Conservation (phyloP, 2,329 filamentous ascomycete species). For the Alternaria triticimaculans region DNA sequence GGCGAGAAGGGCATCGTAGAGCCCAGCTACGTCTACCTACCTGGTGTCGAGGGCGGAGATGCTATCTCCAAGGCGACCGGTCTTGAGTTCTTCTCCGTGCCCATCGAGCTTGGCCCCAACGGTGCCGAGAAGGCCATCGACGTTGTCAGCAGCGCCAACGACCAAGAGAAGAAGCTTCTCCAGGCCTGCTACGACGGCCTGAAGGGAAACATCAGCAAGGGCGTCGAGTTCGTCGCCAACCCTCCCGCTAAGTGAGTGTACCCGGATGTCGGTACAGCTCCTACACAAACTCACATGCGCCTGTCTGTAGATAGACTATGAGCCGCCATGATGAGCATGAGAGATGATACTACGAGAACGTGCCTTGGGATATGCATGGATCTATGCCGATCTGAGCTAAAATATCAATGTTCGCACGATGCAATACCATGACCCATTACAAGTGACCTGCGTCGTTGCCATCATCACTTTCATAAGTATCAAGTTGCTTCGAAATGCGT, state of each 20-base stretch:
- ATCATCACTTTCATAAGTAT: background rate
- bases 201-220: slow-evolving; percentile 93
- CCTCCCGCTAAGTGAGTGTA: slow-evolving; percentile 62
- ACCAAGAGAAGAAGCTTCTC: slow-evolving; percentile 88
- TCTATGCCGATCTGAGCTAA: slow-evolving; percentile 7
- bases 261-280: background rate
- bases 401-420: slow-evolving; percentile 4
- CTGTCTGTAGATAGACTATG: slow-evolving; percentile 27
- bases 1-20: slow-evolving; percentile 93
- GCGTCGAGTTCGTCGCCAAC: slow-evolving; percentile 86
- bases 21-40: slow-evolving; percentile 94
- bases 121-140: slow-evolving; percentile 88
- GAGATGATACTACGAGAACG: slow-evolving; percentile 18
- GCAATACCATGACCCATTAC: background rate
- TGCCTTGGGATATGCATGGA: slow-evolving; percentile 12
- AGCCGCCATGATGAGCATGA: slow-evolving; percentile 16
- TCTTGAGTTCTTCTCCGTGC: slow-evolving; percentile 92
- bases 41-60: slow-evolving; percentile 85
- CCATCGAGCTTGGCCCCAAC: slow-evolving; percentile 86
- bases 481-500: background rate
- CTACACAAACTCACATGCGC: slow-evolving; percentile 8
- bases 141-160: slow-evolving; percentile 76
- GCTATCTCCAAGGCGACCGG: slow-evolving; percentile 84
- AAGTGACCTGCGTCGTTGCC: background rate
- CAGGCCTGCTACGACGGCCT: slow-evolving; percentile 77